These are phyloP conservation scores for Ulota crispa DNA, from an alignment of 225 moss, liverwort and hornwort genomes.

Conservation along the genomic window DNA sequence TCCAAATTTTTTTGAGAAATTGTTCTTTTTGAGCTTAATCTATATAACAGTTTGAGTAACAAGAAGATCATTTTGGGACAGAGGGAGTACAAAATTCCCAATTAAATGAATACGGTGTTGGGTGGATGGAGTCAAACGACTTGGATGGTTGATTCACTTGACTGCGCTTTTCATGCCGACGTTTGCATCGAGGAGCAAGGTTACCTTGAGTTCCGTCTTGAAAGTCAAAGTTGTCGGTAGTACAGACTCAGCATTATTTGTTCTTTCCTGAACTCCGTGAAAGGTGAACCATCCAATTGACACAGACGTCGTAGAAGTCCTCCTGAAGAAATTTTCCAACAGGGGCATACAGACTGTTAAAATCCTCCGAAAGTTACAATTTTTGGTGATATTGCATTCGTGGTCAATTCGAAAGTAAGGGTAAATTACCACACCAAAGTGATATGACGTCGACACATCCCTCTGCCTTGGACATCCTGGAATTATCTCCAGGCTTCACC, in stretches of 20 bases:
- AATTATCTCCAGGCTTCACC: neutral
- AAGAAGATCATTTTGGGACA: too few species aligned
- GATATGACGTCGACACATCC: neutral
- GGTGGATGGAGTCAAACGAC: neutral
- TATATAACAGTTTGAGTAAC: too few species aligned
- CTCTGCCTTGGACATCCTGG: neutral
- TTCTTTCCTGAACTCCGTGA: neutral
- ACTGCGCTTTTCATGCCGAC: neutral
- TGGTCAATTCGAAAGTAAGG: neutral
- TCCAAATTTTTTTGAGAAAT: too few species aligned
- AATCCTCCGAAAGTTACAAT: neutral
- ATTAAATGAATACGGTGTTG: too few species aligned
- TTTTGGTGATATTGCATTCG: neutral
- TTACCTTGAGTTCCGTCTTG: neutral
- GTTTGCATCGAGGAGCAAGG: neutral
- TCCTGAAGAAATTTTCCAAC: neutral
- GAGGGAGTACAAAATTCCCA: too few species aligned
- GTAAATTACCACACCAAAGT: neutral
- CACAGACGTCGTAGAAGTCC: neutral
- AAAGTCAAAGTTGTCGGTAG: slow-evolving; percentile 5
- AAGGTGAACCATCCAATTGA: neutral
- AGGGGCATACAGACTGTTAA: neutral
- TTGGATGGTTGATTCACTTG: neutral
- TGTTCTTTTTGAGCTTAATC: too few species aligned
- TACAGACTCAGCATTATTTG: neutral